Evolutionary conservation across 1,284 basidiomycete genomes (phyloP).

Genomic region (Rhodotorula sp.): DNA sequence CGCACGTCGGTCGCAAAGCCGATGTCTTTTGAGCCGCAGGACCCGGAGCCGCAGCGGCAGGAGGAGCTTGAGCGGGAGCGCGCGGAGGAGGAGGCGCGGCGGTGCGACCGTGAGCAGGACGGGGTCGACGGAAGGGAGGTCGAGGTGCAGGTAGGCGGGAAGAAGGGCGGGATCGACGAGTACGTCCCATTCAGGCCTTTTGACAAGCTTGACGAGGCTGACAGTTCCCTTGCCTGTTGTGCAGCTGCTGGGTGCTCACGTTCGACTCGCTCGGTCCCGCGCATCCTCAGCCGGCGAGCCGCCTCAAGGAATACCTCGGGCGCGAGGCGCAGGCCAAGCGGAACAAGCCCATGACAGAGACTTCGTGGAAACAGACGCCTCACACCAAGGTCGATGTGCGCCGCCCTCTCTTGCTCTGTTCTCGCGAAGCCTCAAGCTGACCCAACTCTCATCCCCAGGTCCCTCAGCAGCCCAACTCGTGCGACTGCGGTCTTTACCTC

Average conservation of each 20-base stretch:
- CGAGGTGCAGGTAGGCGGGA: not conserved
- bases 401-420: not conserved
- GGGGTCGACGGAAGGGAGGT: not conserved
- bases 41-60: not conserved
- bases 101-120: not conserved
- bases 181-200: not conserved
- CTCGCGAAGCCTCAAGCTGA: not conserved
- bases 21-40: not conserved
- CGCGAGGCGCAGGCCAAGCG: conserved; percentile 78
- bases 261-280: conserved; percentile 79
- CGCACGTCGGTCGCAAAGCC: not conserved
- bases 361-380: conserved; percentile 28
- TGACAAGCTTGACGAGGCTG: too few relatives aligned
- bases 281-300: conserved; percentile 66
- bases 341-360: conserved; percentile 60
- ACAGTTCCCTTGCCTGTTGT: too few relatives aligned
- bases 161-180: not conserved
- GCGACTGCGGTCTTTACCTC: conserved; percentile 81
- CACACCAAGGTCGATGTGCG: conserved; percentile 48
- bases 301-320: conserved; percentile 68
- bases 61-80: not conserved
- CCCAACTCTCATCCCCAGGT: conserved; percentile 56
- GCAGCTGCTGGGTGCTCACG: conserved; percentile 71
- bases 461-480: conserved; percentile 77
- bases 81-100: not conserved